Conservation (phyloP, 139 green algal species). For the Coelastrella sp. region DNA sequence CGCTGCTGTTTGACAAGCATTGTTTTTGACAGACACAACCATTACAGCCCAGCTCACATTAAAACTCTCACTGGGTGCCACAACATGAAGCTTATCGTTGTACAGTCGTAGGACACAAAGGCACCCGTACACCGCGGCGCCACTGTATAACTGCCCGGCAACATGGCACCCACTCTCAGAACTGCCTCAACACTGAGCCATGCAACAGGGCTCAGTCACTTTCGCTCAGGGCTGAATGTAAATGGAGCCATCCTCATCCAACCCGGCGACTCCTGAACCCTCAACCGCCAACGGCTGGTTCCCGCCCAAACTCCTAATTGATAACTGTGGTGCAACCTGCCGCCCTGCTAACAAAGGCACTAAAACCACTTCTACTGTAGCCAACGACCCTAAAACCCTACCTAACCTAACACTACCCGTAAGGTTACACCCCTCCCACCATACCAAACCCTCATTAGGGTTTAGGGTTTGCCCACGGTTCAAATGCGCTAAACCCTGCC, state of each 20-base stretch:
- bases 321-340: background rate
- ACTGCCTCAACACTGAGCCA: too few species aligned
- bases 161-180: too few species aligned
- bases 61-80: too few species aligned
- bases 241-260: background rate
- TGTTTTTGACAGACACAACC: too few species aligned
- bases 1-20: too few species aligned
- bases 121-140: too few species aligned
- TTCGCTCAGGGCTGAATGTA: background rate
- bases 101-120: too few species aligned
- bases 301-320: background rate
- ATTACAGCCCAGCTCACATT: too few species aligned
- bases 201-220: too few species aligned
- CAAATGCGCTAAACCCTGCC: background rate
- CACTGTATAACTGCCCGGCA: too few species aligned
- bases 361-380: slow-evolving; percentile 33
- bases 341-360: slow-evolving; percentile 1
- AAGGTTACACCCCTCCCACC: background rate
- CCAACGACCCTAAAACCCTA: background rate
- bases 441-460: background rate
- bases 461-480: background rate
- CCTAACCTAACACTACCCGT: slow-evolving; percentile 27
- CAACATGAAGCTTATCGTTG: too few species aligned
- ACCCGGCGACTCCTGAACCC: background rate
- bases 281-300: slow-evolving; percentile 1